phyloP scores from a whole-genome alignment of 495 filamentous ascomycete species.

The Penicillium taxi region DNA sequence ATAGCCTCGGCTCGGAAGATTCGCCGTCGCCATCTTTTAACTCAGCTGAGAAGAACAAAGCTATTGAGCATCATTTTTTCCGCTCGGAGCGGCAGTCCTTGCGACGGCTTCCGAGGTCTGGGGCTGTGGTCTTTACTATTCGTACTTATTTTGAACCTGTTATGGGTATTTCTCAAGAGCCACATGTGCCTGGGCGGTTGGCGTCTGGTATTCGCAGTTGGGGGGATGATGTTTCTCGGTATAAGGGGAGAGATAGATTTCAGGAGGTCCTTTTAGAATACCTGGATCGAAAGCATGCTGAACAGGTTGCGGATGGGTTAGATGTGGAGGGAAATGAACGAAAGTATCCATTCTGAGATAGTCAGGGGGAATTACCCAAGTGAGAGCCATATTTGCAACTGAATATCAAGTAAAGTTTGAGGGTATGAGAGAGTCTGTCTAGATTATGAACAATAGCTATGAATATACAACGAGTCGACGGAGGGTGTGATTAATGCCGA shows the following conservation, averaged over 20 bases:
- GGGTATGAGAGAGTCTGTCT: too few species aligned
- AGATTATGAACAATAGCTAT: too few species aligned
- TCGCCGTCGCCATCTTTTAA: conserved; percentile 56
- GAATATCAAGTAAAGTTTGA: too few species aligned
- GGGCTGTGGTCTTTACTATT: conserved; percentile 75
- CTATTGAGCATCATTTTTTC: conserved; percentile 69
- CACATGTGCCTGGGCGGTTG: conserved; percentile 62
- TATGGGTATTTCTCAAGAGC: conserved; percentile 56
- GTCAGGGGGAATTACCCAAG: too few species aligned
- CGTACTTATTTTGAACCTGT: conserved; percentile 71
- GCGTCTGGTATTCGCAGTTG: conserved; percentile 73
- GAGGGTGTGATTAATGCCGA: too few species aligned
- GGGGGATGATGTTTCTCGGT: conserved; percentile 74
- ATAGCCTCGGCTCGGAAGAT: conserved; percentile 71
- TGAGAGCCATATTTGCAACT: too few species aligned
- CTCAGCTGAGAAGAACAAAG: conserved; percentile 68
- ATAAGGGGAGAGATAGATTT: conserved; percentile 80
- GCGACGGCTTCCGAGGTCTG: conserved; percentile 61
- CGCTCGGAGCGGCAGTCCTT: conserved; percentile 73
- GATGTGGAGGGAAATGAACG: conserved; percentile 52
- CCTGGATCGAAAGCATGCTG: conserved; percentile 68
- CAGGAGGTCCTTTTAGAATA: conserved; percentile 73
- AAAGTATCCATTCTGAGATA: conserved; percentile 37
- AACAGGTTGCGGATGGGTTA: conserved; percentile 62
- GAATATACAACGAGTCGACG: too few species aligned